A percentile compares a stretch with the other conserved stretches of the same genome.
phyloP scores from a whole-genome alignment of 1,139 yeast species.

The Blastobotrys serpentis region DNA sequence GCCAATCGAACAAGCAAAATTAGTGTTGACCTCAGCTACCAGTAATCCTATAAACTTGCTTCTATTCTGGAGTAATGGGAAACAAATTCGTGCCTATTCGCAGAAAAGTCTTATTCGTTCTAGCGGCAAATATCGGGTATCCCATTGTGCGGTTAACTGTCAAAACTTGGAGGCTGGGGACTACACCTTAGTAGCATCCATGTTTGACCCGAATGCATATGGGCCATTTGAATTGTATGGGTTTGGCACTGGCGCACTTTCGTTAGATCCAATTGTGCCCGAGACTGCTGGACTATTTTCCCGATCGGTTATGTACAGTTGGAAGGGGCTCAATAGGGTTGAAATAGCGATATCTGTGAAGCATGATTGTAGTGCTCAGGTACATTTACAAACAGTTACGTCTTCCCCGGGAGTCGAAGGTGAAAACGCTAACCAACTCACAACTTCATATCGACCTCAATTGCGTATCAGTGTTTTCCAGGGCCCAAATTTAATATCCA shows the following conservation, averaged over 20 bases:
- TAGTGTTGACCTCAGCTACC: conserved; percentile 39
- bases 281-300: conserved; percentile 29
- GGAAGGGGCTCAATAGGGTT: conserved; percentile 24
- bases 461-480: conserved; percentile 36
- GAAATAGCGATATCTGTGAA: conserved; percentile 22
- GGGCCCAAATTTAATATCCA: conserved; percentile 32
- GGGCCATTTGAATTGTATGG: conserved; percentile 26
- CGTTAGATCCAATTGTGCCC: conserved; percentile 23
- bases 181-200: conserved; percentile 39
- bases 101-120: conserved; percentile 36
- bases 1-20: conserved; percentile 20
- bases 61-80: conserved; percentile 35
- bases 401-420: conserved; percentile 1
- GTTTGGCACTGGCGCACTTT: conserved; percentile 21
- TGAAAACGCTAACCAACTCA: background rate
- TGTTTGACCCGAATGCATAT: conserved; percentile 35
- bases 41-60: conserved; percentile 37
- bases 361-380: conserved; percentile 7
- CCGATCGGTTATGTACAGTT: conserved; percentile 21
- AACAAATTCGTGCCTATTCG: conserved; percentile 32
- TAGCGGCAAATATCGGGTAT: conserved; percentile 39
- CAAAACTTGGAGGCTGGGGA: conserved; percentile 43
- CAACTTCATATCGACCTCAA: conserved; percentile 28
- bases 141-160: conserved; percentile 31
- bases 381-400: conserved; percentile 10